phyloP scores from a whole-genome alignment of 768 basidiomycete genomes.

The Strobilomyces echinocephalus region DNA sequence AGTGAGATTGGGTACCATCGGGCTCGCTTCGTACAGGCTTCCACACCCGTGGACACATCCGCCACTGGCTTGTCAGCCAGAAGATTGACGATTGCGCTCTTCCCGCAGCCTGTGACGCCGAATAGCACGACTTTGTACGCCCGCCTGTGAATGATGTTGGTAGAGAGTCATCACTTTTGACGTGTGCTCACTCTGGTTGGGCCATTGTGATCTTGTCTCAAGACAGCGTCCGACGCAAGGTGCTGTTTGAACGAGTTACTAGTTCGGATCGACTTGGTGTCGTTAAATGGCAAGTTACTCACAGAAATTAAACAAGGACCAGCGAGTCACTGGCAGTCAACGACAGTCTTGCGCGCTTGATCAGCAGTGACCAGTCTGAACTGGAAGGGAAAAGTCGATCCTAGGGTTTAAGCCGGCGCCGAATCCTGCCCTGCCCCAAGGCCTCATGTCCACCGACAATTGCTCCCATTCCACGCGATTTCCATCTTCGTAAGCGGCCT shows the following conservation, averaged over 20 bases:
- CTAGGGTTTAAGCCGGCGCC: background rate
- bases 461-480: constrained; percentile 8
- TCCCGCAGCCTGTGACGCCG: constrained; percentile 28
- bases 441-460: constrained; percentile 8
- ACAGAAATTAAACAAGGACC: constrained; percentile 1
- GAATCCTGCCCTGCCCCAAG: constrained; percentile 11
- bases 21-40: constrained; percentile 33
- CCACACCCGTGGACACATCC: constrained; percentile 24
- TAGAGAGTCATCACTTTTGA: background rate
- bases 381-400: background rate
- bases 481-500: constrained; percentile 8
- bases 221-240: background rate
- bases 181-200: constrained; percentile 14
- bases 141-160: constrained; percentile 13
- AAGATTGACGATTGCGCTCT: constrained; percentile 30
- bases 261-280: background rate
- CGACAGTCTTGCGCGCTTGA: background rate
- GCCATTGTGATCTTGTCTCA: constrained; percentile 4
- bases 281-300: background rate
- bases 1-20: constrained; percentile 20
- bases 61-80: constrained; percentile 26
- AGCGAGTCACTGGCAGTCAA: background rate
- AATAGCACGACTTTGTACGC: constrained; percentile 24
- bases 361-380: background rate
- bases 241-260: background rate